Percentiles rank a stretch among this genome's conserved stretches.
phyloP scores from a whole-genome alignment of 495 filamentous ascomycete genomes.

The Neurospora sp. region DNA sequence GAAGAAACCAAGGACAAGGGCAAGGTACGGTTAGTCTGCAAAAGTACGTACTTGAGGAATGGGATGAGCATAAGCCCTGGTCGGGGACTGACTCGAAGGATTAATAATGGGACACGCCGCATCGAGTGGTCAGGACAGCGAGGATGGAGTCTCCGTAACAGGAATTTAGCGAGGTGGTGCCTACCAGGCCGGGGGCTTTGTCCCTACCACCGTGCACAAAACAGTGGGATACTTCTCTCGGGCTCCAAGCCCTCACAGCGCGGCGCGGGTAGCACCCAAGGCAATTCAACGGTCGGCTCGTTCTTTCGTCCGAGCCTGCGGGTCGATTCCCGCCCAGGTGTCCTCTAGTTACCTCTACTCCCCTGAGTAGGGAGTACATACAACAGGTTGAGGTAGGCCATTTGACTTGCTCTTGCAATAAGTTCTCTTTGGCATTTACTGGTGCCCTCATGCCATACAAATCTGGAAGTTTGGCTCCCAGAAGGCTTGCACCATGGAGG shows the following conservation, averaged over 20 bases:
- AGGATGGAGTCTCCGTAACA: constrained; percentile 2
- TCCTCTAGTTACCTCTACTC: background rate
- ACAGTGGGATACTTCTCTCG: constrained; percentile 7
- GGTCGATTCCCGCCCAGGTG: background rate
- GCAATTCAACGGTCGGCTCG: constrained; percentile 22
- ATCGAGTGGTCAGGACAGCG: constrained; percentile 1
- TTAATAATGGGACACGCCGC: constrained; percentile 15
- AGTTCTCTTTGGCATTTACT: background rate
- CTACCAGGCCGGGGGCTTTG: background rate
- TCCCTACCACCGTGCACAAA: background rate
- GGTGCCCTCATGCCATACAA: background rate
- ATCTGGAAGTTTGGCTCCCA: background rate
- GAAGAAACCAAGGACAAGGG: constrained; percentile 1
- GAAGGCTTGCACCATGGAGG: background rate
- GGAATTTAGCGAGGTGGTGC: background rate
- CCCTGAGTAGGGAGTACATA: background rate
- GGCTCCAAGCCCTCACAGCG: constrained; percentile 3
- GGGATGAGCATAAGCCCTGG: constrained; percentile 10
- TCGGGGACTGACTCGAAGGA: constrained; percentile 15
- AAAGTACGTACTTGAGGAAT: constrained; percentile 1
- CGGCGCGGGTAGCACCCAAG: constrained; percentile 1
- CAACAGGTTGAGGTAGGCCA: background rate
- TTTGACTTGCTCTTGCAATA: background rate
- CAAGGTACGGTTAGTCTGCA: background rate
- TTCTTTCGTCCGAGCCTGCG: constrained; percentile 27